Evolutionary conservation across 2,329 filamentous ascomycete species (phyloP).

Genomic region (Arthrobotrys entomopaga): DNA sequence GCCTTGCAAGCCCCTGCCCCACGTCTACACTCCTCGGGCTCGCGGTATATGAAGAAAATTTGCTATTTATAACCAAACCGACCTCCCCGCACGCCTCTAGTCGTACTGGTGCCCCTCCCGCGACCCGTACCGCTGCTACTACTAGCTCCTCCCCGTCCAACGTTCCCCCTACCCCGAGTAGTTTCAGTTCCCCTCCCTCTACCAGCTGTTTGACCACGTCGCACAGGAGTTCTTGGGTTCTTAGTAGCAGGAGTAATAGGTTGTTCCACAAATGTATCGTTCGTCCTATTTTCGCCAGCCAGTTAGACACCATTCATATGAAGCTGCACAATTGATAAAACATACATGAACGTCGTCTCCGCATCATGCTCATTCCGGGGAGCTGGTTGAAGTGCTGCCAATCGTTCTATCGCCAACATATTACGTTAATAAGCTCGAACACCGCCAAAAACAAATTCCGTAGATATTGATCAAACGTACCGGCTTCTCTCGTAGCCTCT

Average conservation of each 20-base stretch:
- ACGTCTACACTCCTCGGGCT: too few species aligned
- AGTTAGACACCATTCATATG: neutral
- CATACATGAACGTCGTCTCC: constrained; percentile 87
- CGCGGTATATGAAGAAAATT: too few species aligned
- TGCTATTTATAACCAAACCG: constrained; percentile 37
- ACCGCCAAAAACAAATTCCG: neutral
- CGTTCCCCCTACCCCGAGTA: constrained; percentile 35
- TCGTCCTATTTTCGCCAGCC: constrained; percentile 34
- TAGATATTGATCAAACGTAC: constrained; percentile 2
- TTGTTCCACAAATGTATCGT: constrained; percentile 53
- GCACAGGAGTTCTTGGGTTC: constrained; percentile 46
- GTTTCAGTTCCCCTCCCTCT: constrained; percentile 19
- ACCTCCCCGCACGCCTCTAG: constrained; percentile 27
- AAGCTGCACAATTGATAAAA: constrained; percentile 32
- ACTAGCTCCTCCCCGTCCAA: constrained; percentile 23
- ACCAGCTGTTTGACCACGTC: constrained; percentile 26
- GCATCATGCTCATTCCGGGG: constrained; percentile 65
- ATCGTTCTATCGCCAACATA: constrained; percentile 29
- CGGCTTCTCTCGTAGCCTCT: constrained; percentile 57
- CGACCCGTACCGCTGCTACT: constrained; percentile 14
- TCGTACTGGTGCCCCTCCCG: constrained; percentile 26
- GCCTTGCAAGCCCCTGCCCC: too few species aligned
- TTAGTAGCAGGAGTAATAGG: constrained; percentile 44
- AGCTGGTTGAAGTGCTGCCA: constrained; percentile 37
- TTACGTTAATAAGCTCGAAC: constrained; percentile 6